Percentiles rank a stretch among this genome's conserved stretches.
Conservation (phyloP, 352 stramenopile genomes). For the Globisporangium nagaii region DNA sequence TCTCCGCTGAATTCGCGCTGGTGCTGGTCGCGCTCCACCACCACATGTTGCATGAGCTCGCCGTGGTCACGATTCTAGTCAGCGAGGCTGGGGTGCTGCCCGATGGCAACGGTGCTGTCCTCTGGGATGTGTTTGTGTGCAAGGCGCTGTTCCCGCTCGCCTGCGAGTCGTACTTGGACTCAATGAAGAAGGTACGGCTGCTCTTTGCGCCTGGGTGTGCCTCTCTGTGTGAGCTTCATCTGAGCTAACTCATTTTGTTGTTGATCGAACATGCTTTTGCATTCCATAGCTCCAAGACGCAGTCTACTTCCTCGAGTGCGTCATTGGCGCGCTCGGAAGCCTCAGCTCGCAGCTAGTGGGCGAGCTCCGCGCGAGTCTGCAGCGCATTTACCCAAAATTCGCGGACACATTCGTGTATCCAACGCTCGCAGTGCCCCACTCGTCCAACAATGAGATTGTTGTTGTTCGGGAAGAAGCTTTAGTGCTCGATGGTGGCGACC, state of each 20-base stretch:
- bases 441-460: neutral
- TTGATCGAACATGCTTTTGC: neutral
- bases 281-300: conserved; percentile 25
- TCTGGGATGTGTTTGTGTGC: conserved; percentile 27
- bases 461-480: no score
- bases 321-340: conserved; percentile 17
- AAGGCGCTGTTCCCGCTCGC: conserved; percentile 19
- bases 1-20: conserved; percentile 32
- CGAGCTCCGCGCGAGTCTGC: conserved; percentile 22
- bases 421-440: conserved; percentile 2
- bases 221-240: no score
- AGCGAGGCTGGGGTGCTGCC: neutral
- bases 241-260: no score
- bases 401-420: conserved; percentile 27
- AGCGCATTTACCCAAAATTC: conserved; percentile 27
- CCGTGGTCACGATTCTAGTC: neutral
- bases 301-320: conserved; percentile 29
- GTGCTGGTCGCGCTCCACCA: conserved; percentile 35
- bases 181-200: conserved; percentile 32
- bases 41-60: conserved; percentile 15
- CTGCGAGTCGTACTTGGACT: conserved; percentile 25
- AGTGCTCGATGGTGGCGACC: no score
- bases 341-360: conserved; percentile 16
- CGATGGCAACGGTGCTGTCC: neutral
- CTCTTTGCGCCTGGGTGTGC: no score